These are phyloP conservation scores for Pythium scleroteichum DNA, from an alignment of 352 stramenopile species.

Conservation along the genomic window DNA sequence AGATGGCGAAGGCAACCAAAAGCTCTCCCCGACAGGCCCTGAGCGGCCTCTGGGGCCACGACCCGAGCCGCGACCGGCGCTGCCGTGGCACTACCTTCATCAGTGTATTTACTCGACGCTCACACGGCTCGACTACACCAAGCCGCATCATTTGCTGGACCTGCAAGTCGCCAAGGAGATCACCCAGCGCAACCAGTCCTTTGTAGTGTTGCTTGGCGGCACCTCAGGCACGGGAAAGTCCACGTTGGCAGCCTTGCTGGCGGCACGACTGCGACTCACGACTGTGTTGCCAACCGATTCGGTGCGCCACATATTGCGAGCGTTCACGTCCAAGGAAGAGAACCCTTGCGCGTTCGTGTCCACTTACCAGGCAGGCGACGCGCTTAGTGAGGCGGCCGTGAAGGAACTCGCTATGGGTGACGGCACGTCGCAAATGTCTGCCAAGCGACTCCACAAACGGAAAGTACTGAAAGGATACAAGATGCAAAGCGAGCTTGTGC, in stretches of 20 bases:
- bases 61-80: conserved; percentile 12
- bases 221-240: conserved; percentile 88
- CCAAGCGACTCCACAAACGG: conserved; percentile 77
- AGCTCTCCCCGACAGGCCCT: not conserved
- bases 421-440: conserved; percentile 48
- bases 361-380: conserved; percentile 87
- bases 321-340: conserved; percentile 81
- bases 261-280: conserved; percentile 73
- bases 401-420: conserved; percentile 40
- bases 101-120: conserved; percentile 83
- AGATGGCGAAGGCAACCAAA: not conserved
- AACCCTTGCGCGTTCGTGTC: conserved; percentile 84
- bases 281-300: conserved; percentile 86
- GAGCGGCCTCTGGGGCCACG: conserved; percentile 3
- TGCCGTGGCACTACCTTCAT: conserved; percentile 78
- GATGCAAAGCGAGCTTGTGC: conserved; percentile 76
- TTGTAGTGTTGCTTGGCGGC: conserved; percentile 83
- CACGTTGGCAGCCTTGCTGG: conserved; percentile 78
- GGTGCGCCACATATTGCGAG: conserved; percentile 77
- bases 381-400: conserved; percentile 51
- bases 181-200: conserved; percentile 83
- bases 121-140: conserved; percentile 79
- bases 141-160: conserved; percentile 82
- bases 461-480: conserved; percentile 83
- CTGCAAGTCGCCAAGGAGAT: conserved; percentile 87